Evolutionary conservation across 306 rosid genomes (phyloP).

Genomic region (Fragaria vesca): DNA sequence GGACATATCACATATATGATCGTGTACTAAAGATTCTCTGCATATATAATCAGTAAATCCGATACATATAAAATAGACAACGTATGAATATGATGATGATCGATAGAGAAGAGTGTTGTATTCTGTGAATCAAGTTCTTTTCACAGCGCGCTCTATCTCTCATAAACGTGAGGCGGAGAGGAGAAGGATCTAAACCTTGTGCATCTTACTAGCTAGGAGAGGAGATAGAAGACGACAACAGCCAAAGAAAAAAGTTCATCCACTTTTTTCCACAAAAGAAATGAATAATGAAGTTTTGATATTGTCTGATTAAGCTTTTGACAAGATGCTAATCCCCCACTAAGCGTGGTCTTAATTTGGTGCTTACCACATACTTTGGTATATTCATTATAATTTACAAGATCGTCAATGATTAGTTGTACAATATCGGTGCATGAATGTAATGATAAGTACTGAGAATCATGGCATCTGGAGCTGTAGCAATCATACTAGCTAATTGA

Average conservation of each 20-base stretch:
- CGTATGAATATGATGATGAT: neutral
- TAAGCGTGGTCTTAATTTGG: slow-evolving; percentile 4
- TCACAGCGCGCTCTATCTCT: neutral
- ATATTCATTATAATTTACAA: neutral
- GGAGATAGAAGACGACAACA: neutral
- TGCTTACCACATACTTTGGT: neutral
- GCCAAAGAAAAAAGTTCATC: slow-evolving; percentile 5
- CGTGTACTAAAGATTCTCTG: too few relatives aligned
- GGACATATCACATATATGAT: too few relatives aligned
- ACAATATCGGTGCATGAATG: slow-evolving; percentile 16
- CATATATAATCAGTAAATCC: too few relatives aligned
- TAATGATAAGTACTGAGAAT: neutral
- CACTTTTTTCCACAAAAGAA: neutral
- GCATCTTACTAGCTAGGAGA: neutral
- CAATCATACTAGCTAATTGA: neutral
- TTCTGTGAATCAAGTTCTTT: neutral
- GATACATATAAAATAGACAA: too few relatives aligned
- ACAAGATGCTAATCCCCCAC: slow-evolving; percentile 14
- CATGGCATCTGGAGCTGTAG: neutral
- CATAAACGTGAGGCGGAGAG: neutral
- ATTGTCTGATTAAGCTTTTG: slow-evolving; percentile 5
- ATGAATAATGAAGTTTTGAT: neutral
- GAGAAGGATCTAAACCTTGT: slow-evolving; percentile 11
- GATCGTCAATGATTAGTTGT: slow-evolving; percentile 16
- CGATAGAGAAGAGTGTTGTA: neutral